Evolutionary conservation across 352 stramenopile genomes (phyloP).

Genomic region (Globisporangium camurandrum): DNA sequence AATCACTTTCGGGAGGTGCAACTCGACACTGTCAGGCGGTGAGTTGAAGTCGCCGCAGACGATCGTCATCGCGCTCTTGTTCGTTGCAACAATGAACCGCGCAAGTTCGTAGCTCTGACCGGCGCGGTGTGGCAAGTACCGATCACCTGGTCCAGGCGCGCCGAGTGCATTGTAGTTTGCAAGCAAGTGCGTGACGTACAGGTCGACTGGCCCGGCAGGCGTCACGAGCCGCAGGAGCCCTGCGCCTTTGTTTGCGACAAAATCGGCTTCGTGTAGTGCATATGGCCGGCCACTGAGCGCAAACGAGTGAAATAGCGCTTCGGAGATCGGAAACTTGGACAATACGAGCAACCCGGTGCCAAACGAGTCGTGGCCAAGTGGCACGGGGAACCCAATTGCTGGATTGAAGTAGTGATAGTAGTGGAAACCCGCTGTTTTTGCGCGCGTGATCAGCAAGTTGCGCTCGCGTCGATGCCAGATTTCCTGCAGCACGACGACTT

Average conservation of each 20-base stretch:
- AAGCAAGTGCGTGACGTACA: constrained; percentile 74
- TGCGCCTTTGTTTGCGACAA: constrained; percentile 74
- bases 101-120: constrained; percentile 70
- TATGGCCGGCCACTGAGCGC: constrained; percentile 70
- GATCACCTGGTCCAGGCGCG: constrained; percentile 52
- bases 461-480: constrained; percentile 79
- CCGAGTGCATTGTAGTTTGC: constrained; percentile 77
- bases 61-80: constrained; percentile 40
- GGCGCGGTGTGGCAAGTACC: constrained; percentile 56
- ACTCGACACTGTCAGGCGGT: constrained; percentile 60
- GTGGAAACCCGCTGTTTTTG: constrained; percentile 44
- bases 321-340: constrained; percentile 58
- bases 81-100: constrained; percentile 59
- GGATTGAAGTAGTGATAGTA: constrained; percentile 85
- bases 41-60: constrained; percentile 82
- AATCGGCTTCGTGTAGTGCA: constrained; percentile 72
- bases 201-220: constrained; percentile 46
- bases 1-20: constrained; percentile 47
- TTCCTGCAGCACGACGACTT: constrained; percentile 80
- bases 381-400: constrained; percentile 67
- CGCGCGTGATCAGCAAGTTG: constrained; percentile 57
- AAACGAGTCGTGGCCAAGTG: constrained; percentile 61
- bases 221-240: constrained; percentile 59
- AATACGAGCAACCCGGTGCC: constrained; percentile 70
- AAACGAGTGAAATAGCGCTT: constrained; percentile 67